Conservation (phyloP, 2,329 filamentous ascomycete species). For the Fusarium paranaense region DNA sequence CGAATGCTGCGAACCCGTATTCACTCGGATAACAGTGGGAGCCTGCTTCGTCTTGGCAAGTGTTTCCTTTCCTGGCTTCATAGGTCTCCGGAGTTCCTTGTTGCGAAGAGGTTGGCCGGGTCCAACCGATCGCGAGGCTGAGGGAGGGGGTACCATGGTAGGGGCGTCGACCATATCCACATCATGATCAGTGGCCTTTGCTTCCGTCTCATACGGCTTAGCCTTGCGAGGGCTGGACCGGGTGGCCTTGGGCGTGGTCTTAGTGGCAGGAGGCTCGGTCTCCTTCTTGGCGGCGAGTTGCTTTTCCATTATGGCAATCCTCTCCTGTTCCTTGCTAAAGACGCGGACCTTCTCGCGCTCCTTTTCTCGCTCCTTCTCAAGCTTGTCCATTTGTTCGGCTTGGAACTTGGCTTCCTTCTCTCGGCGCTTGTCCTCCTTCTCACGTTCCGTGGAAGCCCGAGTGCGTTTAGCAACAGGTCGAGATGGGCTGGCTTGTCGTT, state of each 20-base stretch:
- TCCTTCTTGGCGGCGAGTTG: conserved; percentile 65
- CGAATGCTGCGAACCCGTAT: conserved; percentile 71
- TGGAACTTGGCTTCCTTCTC: conserved; percentile 73
- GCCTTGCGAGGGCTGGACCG: conserved; percentile 66
- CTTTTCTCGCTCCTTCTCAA: conserved; percentile 76
- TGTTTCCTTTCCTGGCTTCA: conserved; percentile 72
- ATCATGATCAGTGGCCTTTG: conserved; percentile 53
- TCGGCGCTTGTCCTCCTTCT: conserved; percentile 73
- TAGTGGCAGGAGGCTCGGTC: conserved; percentile 56
- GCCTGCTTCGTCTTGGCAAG: conserved; percentile 71
- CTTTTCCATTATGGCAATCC: conserved; percentile 64
- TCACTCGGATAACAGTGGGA: conserved; percentile 78
- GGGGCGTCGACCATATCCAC: conserved; percentile 69
- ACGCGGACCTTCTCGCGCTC: conserved; percentile 75
- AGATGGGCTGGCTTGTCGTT: conserved; percentile 54
- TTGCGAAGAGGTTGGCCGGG: conserved; percentile 61
- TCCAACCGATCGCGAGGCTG: conserved; percentile 64
- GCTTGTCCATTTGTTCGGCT: conserved; percentile 69
- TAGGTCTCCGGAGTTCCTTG: conserved; percentile 68
- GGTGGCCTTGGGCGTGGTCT: conserved; percentile 57
- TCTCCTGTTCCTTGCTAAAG: conserved; percentile 69
- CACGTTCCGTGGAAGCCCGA: conserved; percentile 69
- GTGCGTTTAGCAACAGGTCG: conserved; percentile 61
- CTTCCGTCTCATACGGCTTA: conserved; percentile 49
- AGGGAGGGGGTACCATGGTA: conserved; percentile 68